A percentile compares a stretch with the other conserved stretches of the same genome.
These are phyloP conservation scores for Orychophragmus violaceus DNA, from an alignment of 345 rosid genomes.

Conservation along the genomic window DNA sequence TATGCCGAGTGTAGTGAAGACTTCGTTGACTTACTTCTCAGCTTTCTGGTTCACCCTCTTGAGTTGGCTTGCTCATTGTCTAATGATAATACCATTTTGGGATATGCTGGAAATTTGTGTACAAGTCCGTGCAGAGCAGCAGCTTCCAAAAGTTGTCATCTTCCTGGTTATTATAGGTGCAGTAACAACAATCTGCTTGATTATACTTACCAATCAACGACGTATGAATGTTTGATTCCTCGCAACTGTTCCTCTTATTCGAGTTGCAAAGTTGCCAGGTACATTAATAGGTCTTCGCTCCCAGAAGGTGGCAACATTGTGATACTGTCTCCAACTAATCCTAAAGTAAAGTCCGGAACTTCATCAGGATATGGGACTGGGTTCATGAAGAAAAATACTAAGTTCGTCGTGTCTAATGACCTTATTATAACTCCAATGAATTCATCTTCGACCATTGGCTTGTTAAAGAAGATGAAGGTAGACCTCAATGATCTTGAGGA, in stretches of 20 bases:
- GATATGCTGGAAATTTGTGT: background rate
- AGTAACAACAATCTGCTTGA: background rate
- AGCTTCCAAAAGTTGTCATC: background rate
- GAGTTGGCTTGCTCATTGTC: background rate
- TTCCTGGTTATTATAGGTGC: background rate
- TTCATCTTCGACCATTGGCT: background rate
- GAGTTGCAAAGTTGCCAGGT: background rate
- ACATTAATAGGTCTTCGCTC: background rate
- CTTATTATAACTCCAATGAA: background rate
- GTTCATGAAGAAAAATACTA: background rate
- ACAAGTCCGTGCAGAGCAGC: background rate
- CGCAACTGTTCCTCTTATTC: background rate
- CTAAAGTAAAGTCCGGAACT: background rate
- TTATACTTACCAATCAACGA: background rate
- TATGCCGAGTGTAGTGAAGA: constrained; percentile 3
- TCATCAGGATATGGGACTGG: background rate
- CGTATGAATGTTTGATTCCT: background rate
- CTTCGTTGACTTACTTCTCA: constrained; percentile 1
- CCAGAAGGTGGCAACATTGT: background rate
- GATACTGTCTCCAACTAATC: background rate
- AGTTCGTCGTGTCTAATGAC: background rate
- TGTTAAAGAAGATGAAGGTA: background rate
- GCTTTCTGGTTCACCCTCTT: background rate
- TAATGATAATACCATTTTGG: background rate
- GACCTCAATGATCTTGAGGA: constrained; percentile 5